phyloP scores from a whole-genome alignment of 83 land plant genomes.

The Thuja plicata region DNA sequence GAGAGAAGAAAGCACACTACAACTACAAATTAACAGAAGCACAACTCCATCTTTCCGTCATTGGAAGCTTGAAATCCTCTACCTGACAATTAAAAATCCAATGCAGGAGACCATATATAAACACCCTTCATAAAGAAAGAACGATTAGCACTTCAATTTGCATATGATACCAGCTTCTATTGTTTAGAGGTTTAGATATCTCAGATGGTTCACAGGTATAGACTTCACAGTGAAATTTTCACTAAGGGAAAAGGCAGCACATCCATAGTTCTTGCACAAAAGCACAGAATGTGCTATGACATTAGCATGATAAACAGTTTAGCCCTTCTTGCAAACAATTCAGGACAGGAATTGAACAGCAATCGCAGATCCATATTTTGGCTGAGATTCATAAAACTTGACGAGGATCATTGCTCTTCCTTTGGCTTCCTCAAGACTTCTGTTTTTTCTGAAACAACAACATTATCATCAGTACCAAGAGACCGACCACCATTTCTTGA shows the following conservation, averaged over 20 bases:
- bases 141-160: neutral
- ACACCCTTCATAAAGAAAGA: neutral
- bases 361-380: neutral
- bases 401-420: slow-evolving; percentile 7
- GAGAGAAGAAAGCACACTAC: neutral
- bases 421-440: slow-evolving; percentile 2
- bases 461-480: slow-evolving; percentile 6
- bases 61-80: neutral
- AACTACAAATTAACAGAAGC: neutral
- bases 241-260: neutral
- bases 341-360: neutral
- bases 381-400: neutral
- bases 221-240: neutral
- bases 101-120: neutral
- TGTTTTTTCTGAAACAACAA: neutral
- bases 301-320: neutral
- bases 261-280: neutral
- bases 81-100: neutral
- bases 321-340: neutral
- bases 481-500: neutral
- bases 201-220: neutral
- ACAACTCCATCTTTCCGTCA: neutral
- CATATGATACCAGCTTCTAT: neutral
- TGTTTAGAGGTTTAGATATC: neutral
- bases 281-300: neutral